phyloP scores from a whole-genome alignment of 345 rosid genomes.

The Bruguiera gymnorhiza region DNA sequence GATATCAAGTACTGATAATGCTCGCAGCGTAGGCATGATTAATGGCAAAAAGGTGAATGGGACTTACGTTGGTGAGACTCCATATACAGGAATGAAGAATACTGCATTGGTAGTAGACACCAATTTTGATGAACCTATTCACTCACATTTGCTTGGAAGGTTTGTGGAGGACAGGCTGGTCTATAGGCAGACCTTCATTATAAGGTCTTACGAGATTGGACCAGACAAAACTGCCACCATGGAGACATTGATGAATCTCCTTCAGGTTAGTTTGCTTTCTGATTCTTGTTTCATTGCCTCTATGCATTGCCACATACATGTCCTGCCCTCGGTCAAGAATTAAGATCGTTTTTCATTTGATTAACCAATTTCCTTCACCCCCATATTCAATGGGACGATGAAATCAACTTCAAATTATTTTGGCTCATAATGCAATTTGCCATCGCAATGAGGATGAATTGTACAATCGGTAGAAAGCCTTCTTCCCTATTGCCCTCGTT shows the following conservation, averaged over 20 bases:
- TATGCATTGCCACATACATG: too few relatives aligned
- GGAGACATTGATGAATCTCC: slow-evolving; percentile 29
- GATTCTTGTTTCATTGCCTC: too few relatives aligned
- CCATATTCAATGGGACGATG: too few relatives aligned
- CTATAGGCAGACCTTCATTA: slow-evolving; percentile 22
- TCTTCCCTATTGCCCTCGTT: too few relatives aligned
- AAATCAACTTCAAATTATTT: too few relatives aligned
- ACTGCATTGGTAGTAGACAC: slow-evolving; percentile 3
- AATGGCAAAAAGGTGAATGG: slow-evolving; percentile 36
- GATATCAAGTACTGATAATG: slow-evolving; percentile 14
- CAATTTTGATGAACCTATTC: slow-evolving; percentile 16
- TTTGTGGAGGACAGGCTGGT: slow-evolving; percentile 15
- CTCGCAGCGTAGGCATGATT: slow-evolving; percentile 17
- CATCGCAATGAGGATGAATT: too few relatives aligned
- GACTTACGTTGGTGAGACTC: slow-evolving; percentile 13
- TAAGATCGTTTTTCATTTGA: too few relatives aligned
- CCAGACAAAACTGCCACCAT: slow-evolving; percentile 32
- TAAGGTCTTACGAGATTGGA: slow-evolving; percentile 30
- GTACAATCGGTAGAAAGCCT: too few relatives aligned
- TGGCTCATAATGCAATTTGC: too few relatives aligned
- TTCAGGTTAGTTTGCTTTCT: slow-evolving; percentile 20
- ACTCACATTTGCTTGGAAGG: slow-evolving; percentile 26
- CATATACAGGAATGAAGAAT: background rate
- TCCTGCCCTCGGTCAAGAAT: too few relatives aligned
- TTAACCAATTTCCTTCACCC: too few relatives aligned